These are phyloP conservation scores for Chenopodium quinoa DNA, from an alignment of 148 eudicot species.

Conservation along the genomic window DNA sequence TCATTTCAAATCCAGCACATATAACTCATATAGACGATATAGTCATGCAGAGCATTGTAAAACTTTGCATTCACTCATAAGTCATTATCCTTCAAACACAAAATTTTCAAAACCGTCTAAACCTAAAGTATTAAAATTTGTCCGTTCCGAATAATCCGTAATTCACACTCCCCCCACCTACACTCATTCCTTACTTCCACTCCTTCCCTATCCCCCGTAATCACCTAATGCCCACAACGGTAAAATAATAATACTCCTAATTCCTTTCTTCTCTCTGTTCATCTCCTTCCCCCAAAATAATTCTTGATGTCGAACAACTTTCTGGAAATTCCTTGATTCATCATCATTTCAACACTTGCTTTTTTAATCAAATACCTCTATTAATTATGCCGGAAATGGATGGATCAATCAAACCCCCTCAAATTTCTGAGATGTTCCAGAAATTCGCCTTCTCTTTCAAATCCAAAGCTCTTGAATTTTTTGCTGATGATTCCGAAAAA, in stretches of 20 bases:
- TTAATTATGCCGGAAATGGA: slow-evolving; percentile 48
- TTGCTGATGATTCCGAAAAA: slow-evolving; percentile 53
- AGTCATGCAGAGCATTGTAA: no score
- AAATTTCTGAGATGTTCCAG: slow-evolving; percentile 80
- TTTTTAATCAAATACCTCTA: background rate
- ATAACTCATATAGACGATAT: no score
- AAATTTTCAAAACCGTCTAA: no score
- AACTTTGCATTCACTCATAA: no score
- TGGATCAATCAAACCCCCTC: slow-evolving; percentile 53
- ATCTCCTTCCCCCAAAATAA: slow-evolving; percentile 8
- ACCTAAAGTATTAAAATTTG: no score
- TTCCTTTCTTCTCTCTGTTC: slow-evolving; percentile 23
- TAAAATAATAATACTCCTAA: background rate
- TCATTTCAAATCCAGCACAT: no score
- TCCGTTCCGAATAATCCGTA: background rate
- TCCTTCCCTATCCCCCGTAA: slow-evolving; percentile 31
- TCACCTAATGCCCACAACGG: slow-evolving; percentile 7
- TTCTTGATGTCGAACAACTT: slow-evolving; percentile 11
- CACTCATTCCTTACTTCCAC: slow-evolving; percentile 74
- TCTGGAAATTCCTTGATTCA: slow-evolving; percentile 10
- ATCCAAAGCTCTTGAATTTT: slow-evolving; percentile 80
- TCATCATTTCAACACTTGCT: slow-evolving; percentile 10
- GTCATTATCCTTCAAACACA: no score
- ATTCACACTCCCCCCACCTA: slow-evolving; percentile 2
- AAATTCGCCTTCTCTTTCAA: slow-evolving; percentile 89